These are phyloP conservation scores for Cryptococcus maquisensis DNA, from an alignment of 1,284 basidiomycete species.

Conservation along the genomic window DNA sequence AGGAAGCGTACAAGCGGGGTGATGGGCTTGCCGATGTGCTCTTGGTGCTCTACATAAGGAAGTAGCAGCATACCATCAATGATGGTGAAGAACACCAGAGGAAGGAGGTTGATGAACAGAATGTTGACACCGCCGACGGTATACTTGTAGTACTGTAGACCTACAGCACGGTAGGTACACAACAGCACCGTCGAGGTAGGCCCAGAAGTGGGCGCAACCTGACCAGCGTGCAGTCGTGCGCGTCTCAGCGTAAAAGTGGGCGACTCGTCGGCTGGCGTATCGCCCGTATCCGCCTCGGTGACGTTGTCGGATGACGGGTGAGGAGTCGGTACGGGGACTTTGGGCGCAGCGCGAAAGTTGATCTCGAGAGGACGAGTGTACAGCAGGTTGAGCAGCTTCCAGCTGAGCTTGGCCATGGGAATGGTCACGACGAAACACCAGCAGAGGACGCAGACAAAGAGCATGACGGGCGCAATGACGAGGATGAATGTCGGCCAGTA, in stretches of 20 bases:
- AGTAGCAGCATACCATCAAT: slow-evolving; percentile 84
- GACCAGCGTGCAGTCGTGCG: slow-evolving; percentile 61
- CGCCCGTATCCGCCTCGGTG: slow-evolving; percentile 21
- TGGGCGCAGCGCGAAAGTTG: slow-evolving; percentile 68
- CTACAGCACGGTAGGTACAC: slow-evolving; percentile 90
- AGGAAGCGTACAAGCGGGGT: slow-evolving; percentile 61
- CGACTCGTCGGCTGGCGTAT: slow-evolving; percentile 15
- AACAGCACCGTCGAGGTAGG: slow-evolving; percentile 79
- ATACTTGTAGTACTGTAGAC: slow-evolving; percentile 96
- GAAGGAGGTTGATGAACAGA: slow-evolving; percentile 91
- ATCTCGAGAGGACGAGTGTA: slow-evolving; percentile 76
- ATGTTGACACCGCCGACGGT: slow-evolving; percentile 99
- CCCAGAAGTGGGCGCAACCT: slow-evolving; percentile 68
- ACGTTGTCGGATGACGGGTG: slow-evolving; percentile 18
- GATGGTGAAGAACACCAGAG: slow-evolving; percentile 92
- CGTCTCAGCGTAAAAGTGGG: slow-evolving; percentile 56
- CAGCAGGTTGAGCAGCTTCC: slow-evolving; percentile 84
- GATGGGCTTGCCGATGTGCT: slow-evolving; percentile 45
- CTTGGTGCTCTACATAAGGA: slow-evolving; percentile 63
- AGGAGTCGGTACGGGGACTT: slow-evolving; percentile 32
- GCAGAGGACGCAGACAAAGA: slow-evolving; percentile 78
- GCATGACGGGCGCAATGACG: slow-evolving; percentile 83
- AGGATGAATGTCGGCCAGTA: slow-evolving; percentile 75
- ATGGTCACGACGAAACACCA: slow-evolving; percentile 92
- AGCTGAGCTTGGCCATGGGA: slow-evolving; percentile 96